A percentile compares a stretch with the other conserved stretches of the same genome.
Evolutionary conservation across 2,329 filamentous ascomycete species (phyloP).

Genomic region (Huntiella omanensis): DNA sequence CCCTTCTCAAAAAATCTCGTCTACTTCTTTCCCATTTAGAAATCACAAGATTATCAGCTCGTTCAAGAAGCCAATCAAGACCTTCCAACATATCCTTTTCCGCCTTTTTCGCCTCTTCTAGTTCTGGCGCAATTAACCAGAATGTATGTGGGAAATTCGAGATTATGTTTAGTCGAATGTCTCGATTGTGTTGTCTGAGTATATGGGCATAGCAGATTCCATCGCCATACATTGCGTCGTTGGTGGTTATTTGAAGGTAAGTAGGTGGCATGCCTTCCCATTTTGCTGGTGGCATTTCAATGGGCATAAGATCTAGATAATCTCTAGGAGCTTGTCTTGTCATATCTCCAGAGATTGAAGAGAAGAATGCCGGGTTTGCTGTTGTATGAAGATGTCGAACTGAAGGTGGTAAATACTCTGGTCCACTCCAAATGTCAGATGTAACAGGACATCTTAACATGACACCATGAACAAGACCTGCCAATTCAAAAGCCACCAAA

Average conservation of each 20-base stretch:
- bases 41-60: neutral
- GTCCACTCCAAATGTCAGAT: constrained; percentile 22
- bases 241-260: constrained; percentile 31
- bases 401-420: constrained; percentile 19
- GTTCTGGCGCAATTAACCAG: constrained; percentile 27
- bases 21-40: neutral
- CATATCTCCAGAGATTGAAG: constrained; percentile 18
- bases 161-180: constrained; percentile 24
- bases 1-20: neutral
- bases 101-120: constrained; percentile 22
- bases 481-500: constrained; percentile 21
- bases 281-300: constrained; percentile 19
- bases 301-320: constrained; percentile 22
- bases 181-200: constrained; percentile 21
- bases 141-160: constrained; percentile 33
- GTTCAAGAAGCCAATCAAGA: constrained; percentile 20
- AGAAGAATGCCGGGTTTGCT: constrained; percentile 21
- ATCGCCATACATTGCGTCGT: constrained; percentile 32
- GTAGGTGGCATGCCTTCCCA: constrained; percentile 21
- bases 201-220: constrained; percentile 29
- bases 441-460: constrained; percentile 30
- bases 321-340: constrained; percentile 20
- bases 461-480: constrained; percentile 17
- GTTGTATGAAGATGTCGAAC: constrained; percentile 23
- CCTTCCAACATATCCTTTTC: constrained; percentile 25